phyloP scores from a whole-genome alignment of 106 monocot genomes.

The Allium cepa region DNA sequence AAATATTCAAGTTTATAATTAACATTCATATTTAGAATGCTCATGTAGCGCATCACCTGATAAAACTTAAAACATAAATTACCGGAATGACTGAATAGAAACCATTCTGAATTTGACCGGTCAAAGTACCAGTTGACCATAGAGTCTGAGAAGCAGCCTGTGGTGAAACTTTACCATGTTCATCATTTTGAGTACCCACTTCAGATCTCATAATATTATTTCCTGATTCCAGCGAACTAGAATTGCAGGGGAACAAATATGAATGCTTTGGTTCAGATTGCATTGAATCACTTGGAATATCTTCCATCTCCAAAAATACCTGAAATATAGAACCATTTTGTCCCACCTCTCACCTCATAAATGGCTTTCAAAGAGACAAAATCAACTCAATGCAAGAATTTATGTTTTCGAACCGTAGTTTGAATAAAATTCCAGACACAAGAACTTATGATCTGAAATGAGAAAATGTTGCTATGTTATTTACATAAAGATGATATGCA shows the following conservation, averaged over 20 bases:
- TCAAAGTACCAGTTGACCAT: constrained; percentile 64
- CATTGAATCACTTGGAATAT: constrained; percentile 39
- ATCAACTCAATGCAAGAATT: neutral
- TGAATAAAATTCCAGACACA: neutral
- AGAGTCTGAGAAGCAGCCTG: constrained; percentile 55
- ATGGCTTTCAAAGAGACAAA: neutral
- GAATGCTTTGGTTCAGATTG: constrained; percentile 21
- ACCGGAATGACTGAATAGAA: constrained; percentile 84
- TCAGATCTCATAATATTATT: constrained; percentile 21
- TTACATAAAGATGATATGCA: neutral
- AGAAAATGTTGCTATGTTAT: neutral
- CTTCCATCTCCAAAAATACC: constrained; percentile 35
- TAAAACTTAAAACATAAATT: constrained; percentile 10
- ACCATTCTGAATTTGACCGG: constrained; percentile 70
- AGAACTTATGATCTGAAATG: neutral
- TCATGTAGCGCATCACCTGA: neutral
- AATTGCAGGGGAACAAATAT: constrained; percentile 38
- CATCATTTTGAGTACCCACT: constrained; percentile 12
- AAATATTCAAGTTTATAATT: no score
- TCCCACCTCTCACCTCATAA: constrained; percentile 6
- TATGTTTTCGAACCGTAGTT: neutral
- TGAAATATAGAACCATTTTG: constrained; percentile 15
- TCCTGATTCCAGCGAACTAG: constrained; percentile 35
- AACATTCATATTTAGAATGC: no score
- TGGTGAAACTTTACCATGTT: constrained; percentile 22